Percentiles rank a stretch among this genome's conserved stretches.
phyloP scores from a whole-genome alignment of 2,329 filamentous ascomycete species.

The Xylariaceae sp. region DNA sequence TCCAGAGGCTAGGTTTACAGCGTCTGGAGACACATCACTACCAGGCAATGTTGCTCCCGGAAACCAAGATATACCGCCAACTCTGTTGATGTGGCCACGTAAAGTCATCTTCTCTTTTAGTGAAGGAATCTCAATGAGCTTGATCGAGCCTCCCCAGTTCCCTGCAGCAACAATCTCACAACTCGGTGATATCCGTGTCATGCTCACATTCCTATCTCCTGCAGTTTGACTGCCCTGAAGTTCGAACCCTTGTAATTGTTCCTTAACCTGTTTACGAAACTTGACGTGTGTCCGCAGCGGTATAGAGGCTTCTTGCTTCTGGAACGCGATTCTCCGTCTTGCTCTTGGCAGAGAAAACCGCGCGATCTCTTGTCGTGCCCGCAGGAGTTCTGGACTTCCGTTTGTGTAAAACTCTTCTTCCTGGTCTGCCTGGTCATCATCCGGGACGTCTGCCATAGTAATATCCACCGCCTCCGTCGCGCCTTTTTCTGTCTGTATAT shows the following conservation, averaged over 20 bases:
- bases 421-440: conserved; percentile 71
- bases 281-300: conserved; percentile 89
- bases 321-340: conserved; percentile 75
- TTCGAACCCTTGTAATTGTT: conserved; percentile 81
- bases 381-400: conserved; percentile 74
- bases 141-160: conserved; percentile 91
- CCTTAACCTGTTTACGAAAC: conserved; percentile 87
- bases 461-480: conserved; percentile 60
- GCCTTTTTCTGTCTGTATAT: conserved; percentile 71
- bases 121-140: conserved; percentile 82
- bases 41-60: conserved; percentile 78
- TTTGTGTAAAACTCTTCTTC: conserved; percentile 96
- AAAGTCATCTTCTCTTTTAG: conserved; percentile 77
- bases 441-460: conserved; percentile 64
- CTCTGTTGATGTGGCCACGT: conserved; percentile 84
- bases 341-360: conserved; percentile 83
- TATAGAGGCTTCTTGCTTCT: conserved; percentile 82
- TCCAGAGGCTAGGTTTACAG: conserved; percentile 86
- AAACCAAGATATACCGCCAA: conserved; percentile 90
- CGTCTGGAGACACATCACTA: conserved; percentile 71
- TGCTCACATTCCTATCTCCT: conserved; percentile 87
- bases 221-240: conserved; percentile 93
- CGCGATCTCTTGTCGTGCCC: conserved; percentile 80
- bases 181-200: conserved; percentile 87
- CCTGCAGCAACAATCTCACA: conserved; percentile 85